These are phyloP conservation scores for Casuarina glauca DNA, from an alignment of 306 rosid species.

Conservation along the genomic window DNA sequence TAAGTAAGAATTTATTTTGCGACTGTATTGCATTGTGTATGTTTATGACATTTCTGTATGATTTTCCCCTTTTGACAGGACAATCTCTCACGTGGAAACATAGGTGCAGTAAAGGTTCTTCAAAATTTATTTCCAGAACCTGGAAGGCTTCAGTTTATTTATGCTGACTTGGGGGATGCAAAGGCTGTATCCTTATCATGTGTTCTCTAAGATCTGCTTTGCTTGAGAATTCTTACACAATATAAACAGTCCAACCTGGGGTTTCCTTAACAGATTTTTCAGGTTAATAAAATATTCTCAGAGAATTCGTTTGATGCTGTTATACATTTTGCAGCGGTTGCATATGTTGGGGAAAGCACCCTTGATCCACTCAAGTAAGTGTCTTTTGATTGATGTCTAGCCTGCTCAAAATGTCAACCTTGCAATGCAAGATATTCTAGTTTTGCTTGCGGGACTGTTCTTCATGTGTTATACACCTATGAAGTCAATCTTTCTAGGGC, in stretches of 20 bases:
- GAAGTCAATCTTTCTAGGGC: neutral
- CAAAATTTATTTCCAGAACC: conserved; percentile 75
- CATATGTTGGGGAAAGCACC: conserved; percentile 99
- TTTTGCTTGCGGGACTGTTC: neutral
- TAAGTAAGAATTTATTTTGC: neutral
- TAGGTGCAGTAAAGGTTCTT: conserved; percentile 89
- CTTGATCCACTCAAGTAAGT: conserved; percentile 90
- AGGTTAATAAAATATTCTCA: conserved; percentile 85
- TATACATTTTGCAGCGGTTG: conserved; percentile 99
- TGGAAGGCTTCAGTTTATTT: conserved; percentile 95
- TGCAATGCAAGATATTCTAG: conserved; percentile 9
- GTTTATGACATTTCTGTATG: conserved; percentile 1
- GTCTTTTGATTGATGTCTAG: conserved; percentile 16
- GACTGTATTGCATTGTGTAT: conserved; percentile 6
- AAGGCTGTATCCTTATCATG: conserved; percentile 71
- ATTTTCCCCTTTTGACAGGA: conserved; percentile 53
- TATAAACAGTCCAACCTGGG: conserved; percentile 3
- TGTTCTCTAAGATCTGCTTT: conserved; percentile 20
- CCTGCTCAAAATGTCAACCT: conserved; percentile 10
- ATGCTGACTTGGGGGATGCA: conserved; percentile 87
- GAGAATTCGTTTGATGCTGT: conserved; percentile 97
- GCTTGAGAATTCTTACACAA: neutral
- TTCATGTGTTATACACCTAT: neutral
- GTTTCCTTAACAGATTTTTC: conserved; percentile 61
- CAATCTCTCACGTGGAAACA: conserved; percentile 88